Percentiles rank a stretch among this genome's conserved stretches.
These are phyloP conservation scores for Cyberlindnera lachancei DNA, from an alignment of 805 yeast genomes.

Conservation along the genomic window DNA sequence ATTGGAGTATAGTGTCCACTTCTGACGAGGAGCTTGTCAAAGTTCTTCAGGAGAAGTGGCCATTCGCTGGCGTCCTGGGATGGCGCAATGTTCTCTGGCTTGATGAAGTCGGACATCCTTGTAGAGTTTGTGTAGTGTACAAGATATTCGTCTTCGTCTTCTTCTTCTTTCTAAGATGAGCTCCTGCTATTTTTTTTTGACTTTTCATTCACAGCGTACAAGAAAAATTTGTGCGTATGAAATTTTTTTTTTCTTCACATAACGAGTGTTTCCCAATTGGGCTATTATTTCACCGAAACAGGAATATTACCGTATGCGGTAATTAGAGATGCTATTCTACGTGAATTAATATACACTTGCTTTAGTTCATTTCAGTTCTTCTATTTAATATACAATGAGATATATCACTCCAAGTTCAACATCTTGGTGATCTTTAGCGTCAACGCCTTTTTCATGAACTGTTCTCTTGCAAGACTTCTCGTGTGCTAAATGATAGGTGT, in stretches of 20 bases:
- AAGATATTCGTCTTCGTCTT: too few relatives aligned
- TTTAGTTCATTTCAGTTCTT: too few relatives aligned
- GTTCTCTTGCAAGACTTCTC: constrained; percentile 55
- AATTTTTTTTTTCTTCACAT: neutral
- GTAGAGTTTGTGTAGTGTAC: neutral
- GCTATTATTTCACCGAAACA: neutral
- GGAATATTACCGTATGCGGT: constrained; percentile 1
- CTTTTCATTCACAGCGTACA: too few relatives aligned
- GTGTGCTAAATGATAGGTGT: constrained; percentile 32
- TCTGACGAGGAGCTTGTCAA: constrained; percentile 89
- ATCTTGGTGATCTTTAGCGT: constrained; percentile 31
- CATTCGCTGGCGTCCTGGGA: constrained; percentile 85
- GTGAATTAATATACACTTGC: too few relatives aligned
- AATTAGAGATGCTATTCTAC: too few relatives aligned
- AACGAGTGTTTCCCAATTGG: too few relatives aligned
- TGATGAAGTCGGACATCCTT: constrained; percentile 64
- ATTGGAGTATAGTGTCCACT: constrained; percentile 97
- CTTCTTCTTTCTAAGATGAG: too few relatives aligned
- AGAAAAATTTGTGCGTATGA: constrained; percentile 11
- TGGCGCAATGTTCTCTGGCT: constrained; percentile 78
- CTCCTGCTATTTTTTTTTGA: constrained; percentile 4
- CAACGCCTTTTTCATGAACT: constrained; percentile 46
- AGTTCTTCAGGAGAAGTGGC: constrained; percentile 92
- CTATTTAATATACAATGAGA: too few relatives aligned
- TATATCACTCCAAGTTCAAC: constrained; percentile 5